Evolutionary conservation across 164 flowering plant genomes (phyloP).

Genomic region (Cinnamomum micranthum): DNA sequence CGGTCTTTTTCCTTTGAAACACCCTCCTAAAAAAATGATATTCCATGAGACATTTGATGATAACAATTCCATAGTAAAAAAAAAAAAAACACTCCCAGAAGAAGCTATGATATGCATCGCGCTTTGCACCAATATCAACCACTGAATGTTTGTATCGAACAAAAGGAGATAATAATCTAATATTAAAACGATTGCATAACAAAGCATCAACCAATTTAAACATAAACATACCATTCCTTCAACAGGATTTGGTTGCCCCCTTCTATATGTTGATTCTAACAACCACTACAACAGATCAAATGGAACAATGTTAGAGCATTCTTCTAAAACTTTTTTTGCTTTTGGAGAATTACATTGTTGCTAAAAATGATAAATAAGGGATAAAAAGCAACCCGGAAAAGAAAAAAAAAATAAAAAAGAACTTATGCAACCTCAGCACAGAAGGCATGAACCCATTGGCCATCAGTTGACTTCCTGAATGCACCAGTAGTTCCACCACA

Average conservation of each 20-base stretch:
- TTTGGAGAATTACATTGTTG: too few relatives aligned
- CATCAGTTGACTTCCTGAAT: slow-evolving; percentile 75
- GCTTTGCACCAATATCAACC: neutral
- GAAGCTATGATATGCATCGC: neutral
- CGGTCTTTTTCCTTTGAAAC: slow-evolving; percentile 43
- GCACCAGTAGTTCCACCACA: slow-evolving; percentile 90
- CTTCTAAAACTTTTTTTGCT: too few relatives aligned
- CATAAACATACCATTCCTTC: slow-evolving; percentile 74
- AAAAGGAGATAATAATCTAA: neutral
- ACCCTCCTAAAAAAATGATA: slow-evolving; percentile 43
- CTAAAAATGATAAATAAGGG: neutral
- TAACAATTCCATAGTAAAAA: neutral
- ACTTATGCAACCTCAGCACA: slow-evolving; percentile 79
- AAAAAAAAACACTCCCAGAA: neutral
- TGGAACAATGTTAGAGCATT: neutral
- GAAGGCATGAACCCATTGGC: slow-evolving; percentile 92
- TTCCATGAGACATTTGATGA: slow-evolving; percentile 1
- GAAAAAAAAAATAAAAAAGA: neutral
- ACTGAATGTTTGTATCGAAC: neutral
- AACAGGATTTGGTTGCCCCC: slow-evolving; percentile 80
- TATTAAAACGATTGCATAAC: neutral
- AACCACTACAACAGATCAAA: slow-evolving; percentile 60
- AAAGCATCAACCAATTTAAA: neutral
- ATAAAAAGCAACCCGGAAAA: neutral
- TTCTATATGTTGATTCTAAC: slow-evolving; percentile 69